phyloP scores from a whole-genome alignment of 2,329 filamentous ascomycete genomes.

The Talaromyces rugulosus region DNA sequence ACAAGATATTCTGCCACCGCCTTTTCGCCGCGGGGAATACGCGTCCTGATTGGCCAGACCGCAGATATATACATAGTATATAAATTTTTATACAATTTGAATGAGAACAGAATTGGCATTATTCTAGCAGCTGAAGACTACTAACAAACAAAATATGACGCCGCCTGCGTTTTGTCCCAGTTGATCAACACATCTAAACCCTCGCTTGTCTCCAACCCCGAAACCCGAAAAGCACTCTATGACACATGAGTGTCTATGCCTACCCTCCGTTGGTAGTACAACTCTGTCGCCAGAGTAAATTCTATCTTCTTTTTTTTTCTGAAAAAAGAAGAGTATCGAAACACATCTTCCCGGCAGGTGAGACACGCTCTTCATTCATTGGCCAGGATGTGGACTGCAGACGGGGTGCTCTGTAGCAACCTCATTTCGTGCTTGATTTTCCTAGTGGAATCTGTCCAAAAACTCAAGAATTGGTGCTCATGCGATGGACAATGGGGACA shows the following conservation, averaged over 20 bases:
- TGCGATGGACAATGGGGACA: constrained; percentile 68
- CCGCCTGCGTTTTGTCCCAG: neutral
- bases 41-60: neutral
- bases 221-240: neutral
- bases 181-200: neutral
- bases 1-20: neutral
- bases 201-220: neutral
- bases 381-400: neutral
- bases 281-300: neutral
- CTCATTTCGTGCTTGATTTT: neutral
- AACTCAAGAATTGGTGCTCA: constrained; percentile 44
- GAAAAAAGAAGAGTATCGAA: too few species aligned
- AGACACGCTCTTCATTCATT: neutral
- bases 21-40: neutral
- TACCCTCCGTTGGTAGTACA: neutral
- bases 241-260: neutral
- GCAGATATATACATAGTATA: neutral
- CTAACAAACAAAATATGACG: neutral
- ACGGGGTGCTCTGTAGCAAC: neutral
- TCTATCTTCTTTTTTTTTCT: neutral
- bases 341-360: neutral
- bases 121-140: neutral
- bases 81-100: neutral
- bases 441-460: neutral
- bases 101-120: neutral